phyloP scores from a whole-genome alignment of 805 yeast genomes.

The Lachancea sp. region DNA sequence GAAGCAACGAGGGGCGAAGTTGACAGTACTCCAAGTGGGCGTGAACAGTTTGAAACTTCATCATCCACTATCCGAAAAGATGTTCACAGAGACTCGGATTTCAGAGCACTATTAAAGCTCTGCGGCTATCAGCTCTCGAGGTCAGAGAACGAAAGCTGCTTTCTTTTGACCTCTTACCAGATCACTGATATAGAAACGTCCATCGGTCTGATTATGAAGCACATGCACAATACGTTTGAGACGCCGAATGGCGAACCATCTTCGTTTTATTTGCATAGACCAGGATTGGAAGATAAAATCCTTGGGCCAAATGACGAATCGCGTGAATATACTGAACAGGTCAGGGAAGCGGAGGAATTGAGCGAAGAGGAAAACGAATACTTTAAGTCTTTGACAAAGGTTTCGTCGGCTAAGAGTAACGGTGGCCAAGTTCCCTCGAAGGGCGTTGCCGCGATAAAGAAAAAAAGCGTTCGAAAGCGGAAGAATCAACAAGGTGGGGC shows the following conservation, averaged over 20 bases:
- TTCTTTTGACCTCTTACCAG: slow-evolving; percentile 13
- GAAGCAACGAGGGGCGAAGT: slow-evolving; percentile 1
- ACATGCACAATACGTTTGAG: slow-evolving; percentile 23
- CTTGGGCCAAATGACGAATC: neutral
- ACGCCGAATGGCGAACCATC: slow-evolving; percentile 9
- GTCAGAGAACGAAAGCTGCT: slow-evolving; percentile 16
- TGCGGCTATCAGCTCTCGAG: slow-evolving; percentile 22
- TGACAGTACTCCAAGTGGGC: slow-evolving; percentile 5
- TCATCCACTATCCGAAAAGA: slow-evolving; percentile 9
- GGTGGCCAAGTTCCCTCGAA: neutral
- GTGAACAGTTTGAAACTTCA: slow-evolving; percentile 12
- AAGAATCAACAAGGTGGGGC: neutral
- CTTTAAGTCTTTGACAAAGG: slow-evolving; percentile 1
- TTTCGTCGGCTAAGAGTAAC: neutral
- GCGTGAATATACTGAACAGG: too few relatives aligned
- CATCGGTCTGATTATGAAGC: slow-evolving; percentile 15
- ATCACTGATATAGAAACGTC: slow-evolving; percentile 12
- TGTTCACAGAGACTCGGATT: slow-evolving; percentile 21
- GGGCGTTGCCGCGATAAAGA: neutral
- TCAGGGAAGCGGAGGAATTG: neutral
- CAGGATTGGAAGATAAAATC: slow-evolving; percentile 2
- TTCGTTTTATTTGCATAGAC: slow-evolving; percentile 15
- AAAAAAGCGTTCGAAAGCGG: neutral
- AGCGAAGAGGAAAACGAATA: slow-evolving; percentile 3
- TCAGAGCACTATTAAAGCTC: slow-evolving; percentile 22